Evolutionary conservation across 2,329 filamentous ascomycete species (phyloP).

Genomic region (Trichoderma citrinoviride): DNA sequence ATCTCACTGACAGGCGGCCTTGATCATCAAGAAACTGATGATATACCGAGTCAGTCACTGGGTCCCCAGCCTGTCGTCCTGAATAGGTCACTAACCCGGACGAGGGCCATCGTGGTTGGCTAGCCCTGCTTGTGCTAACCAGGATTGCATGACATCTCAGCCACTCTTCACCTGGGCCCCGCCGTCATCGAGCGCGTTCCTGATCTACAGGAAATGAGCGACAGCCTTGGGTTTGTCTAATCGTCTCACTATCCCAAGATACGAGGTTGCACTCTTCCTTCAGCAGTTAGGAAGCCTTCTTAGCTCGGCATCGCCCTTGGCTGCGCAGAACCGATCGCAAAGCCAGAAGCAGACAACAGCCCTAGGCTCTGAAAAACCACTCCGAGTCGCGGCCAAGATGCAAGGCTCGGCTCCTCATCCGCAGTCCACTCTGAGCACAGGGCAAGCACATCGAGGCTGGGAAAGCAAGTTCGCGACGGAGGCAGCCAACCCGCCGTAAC

Average conservation of each 20-base stretch:
- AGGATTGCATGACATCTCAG: constrained; percentile 19
- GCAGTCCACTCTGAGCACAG: not conserved
- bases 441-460: not conserved
- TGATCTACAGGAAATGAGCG: constrained; percentile 18
- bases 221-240: not conserved
- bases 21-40: not conserved
- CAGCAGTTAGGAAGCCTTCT: constrained; percentile 2
- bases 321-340: not conserved
- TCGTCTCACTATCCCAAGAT: constrained; percentile 15
- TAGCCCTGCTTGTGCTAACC: not conserved
- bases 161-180: constrained; percentile 7
- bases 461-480: not conserved
- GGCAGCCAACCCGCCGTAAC: constrained; percentile 5
- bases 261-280: constrained; percentile 8
- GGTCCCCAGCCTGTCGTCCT: constrained; percentile 2
- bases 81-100: constrained; percentile 11
- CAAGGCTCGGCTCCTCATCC: constrained; percentile 4
- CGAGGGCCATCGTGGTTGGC: constrained; percentile 10
- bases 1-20: not conserved
- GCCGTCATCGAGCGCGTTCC: constrained; percentile 13
- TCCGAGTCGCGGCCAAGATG: not conserved
- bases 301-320: not conserved
- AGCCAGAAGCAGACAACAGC: not conserved
- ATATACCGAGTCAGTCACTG: constrained; percentile 5
- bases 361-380: not conserved